phyloP scores from a whole-genome alignment of 306 rosid species.

The Fragaria vesca region DNA sequence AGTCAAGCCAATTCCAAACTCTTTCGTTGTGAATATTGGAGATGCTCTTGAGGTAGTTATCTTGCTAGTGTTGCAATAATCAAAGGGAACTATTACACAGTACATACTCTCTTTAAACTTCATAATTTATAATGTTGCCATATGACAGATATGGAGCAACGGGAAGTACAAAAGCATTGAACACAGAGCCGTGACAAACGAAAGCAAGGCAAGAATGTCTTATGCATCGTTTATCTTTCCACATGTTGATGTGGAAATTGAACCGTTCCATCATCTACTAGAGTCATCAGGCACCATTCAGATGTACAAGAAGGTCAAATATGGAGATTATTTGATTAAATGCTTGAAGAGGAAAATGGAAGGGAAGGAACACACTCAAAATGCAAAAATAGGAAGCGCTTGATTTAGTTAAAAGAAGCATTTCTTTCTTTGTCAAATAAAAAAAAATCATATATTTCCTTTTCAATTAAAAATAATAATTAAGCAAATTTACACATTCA shows the following conservation, averaged over 20 bases:
- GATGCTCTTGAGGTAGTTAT: slow-evolving; percentile 27
- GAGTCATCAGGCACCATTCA: slow-evolving; percentile 22
- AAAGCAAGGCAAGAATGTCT: slow-evolving; percentile 28
- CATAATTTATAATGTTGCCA: not conserved
- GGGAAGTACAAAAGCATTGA: slow-evolving; percentile 48
- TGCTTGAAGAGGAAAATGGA: slow-evolving; percentile 28
- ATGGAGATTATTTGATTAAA: slow-evolving; percentile 38
- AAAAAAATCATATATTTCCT: too few relatives aligned
- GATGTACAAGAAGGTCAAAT: slow-evolving; percentile 31
- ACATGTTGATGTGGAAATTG: slow-evolving; percentile 28
- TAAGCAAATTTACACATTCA: not conserved
- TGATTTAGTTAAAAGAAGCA: not conserved
- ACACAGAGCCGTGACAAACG: slow-evolving; percentile 40
- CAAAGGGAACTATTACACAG: too few relatives aligned
- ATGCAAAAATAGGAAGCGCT: slow-evolving; percentile 11
- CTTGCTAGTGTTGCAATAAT: not conserved
- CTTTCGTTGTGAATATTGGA: slow-evolving; percentile 44
- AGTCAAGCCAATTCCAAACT: slow-evolving; percentile 26
- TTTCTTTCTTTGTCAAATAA: not conserved
- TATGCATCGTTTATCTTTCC: slow-evolving; percentile 29
- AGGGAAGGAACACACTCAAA: slow-evolving; percentile 32
- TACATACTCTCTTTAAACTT: not conserved
- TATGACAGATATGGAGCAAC: slow-evolving; percentile 47
- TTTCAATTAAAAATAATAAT: not conserved
- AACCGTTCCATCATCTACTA: slow-evolving; percentile 31